These are phyloP conservation scores for Trichoderma sp. DNA, from an alignment of 2,329 filamentous ascomycete genomes.

Conservation along the genomic window DNA sequence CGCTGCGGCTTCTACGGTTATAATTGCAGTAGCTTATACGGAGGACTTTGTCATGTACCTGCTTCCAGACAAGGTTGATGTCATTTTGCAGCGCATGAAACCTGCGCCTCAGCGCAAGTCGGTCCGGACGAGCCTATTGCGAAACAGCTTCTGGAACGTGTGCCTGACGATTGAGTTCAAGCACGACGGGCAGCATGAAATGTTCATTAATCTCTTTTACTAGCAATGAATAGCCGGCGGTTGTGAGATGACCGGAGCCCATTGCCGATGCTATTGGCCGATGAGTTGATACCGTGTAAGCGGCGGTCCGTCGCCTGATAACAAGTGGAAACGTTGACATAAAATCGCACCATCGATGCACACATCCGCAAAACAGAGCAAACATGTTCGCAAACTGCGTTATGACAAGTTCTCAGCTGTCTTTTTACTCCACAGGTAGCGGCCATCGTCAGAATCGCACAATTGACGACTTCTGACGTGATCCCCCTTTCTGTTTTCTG, in stretches of 20 bases:
- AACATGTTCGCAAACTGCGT: not conserved
- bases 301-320: not conserved
- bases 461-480: slow-evolving; percentile 3
- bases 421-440: not conserved
- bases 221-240: not conserved
- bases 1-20: not conserved
- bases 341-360: not conserved
- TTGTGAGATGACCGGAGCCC: not conserved
- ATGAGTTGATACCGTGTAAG: not conserved
- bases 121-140: not conserved
- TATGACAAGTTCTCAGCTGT: not conserved
- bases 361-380: not conserved
- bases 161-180: not conserved
- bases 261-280: not conserved
- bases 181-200: not conserved
- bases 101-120: not conserved
- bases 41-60: not conserved
- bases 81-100: not conserved
- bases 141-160: slow-evolving; percentile 7
- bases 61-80: not conserved
- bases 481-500: not conserved
- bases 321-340: slow-evolving; percentile 14
- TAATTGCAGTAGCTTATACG: not conserved
- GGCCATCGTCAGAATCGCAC: slow-evolving; percentile 5
- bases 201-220: not conserved